Percentiles rank a stretch among this genome's conserved stretches.
Evolutionary conservation across 2,329 filamentous ascomycete genomes (phyloP).

Genomic region (Scortechinia acanthostroma): DNA sequence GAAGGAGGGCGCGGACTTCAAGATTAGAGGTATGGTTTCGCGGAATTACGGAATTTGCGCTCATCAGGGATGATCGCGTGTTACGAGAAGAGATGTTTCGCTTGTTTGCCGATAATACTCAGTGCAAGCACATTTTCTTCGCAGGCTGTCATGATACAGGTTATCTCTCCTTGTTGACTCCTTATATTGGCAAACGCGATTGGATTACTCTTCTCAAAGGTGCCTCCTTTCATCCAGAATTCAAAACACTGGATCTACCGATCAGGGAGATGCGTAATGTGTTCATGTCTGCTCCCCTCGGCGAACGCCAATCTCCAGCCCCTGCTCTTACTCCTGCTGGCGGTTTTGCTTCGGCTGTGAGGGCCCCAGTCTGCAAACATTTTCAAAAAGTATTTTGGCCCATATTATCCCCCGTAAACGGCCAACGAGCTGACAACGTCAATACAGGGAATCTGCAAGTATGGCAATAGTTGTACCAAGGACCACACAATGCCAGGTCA

Average conservation of each 20-base stretch:
- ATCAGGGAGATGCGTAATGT: constrained; percentile 40
- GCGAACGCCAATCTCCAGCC: constrained; percentile 2
- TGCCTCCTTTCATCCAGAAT: constrained; percentile 41
- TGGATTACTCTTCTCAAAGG: constrained; percentile 46
- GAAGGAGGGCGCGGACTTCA: constrained; percentile 52
- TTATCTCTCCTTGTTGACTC: constrained; percentile 46
- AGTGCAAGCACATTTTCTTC: constrained; percentile 59
- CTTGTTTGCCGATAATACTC: constrained; percentile 45
- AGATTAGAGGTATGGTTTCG: constrained; percentile 38
- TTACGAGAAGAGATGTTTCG: constrained; percentile 20
- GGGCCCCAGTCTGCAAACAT: neutral
- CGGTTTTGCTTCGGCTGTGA: neutral
- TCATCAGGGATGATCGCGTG: constrained; percentile 1
- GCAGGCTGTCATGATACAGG: constrained; percentile 54
- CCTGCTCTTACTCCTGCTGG: neutral
- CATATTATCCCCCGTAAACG: neutral
- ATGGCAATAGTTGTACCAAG: neutral
- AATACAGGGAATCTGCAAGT: constrained; percentile 1
- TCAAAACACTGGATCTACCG: constrained; percentile 37
- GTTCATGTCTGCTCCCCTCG: constrained; percentile 35
- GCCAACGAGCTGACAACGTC: too few species aligned
- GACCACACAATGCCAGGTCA: neutral
- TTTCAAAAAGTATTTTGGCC: constrained; percentile 1
- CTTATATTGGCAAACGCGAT: constrained; percentile 36
- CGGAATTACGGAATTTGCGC: too few species aligned